Percentiles rank a stretch among this genome's conserved stretches.
Conservation (phyloP, 1,284 basidiomycete species). For the Ustilago vetiveriae region DNA sequence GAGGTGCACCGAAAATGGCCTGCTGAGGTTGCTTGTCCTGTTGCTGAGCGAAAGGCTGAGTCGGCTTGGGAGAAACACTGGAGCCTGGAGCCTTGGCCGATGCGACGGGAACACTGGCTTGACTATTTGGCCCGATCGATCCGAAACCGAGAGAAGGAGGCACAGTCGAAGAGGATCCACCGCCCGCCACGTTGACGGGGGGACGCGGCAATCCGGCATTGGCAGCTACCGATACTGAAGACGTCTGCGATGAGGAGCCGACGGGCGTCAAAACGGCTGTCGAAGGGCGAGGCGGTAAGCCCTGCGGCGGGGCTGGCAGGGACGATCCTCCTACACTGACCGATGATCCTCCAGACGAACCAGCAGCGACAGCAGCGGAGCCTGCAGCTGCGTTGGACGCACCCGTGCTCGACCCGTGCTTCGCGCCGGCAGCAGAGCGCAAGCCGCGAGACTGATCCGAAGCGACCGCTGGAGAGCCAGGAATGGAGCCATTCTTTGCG, state of each 20-base stretch:
- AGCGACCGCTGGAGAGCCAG: slow-evolving; percentile 24
- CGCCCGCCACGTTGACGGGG: slow-evolving; percentile 28
- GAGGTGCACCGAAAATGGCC: slow-evolving; percentile 6
- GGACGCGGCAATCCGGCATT: slow-evolving; percentile 50
- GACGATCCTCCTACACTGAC: slow-evolving; percentile 18
- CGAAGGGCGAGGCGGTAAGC: slow-evolving; percentile 54
- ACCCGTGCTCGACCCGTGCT: slow-evolving; percentile 4
- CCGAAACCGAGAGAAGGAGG: slow-evolving; percentile 40
- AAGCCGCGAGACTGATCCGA: too few species aligned
- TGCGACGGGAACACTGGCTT: slow-evolving; percentile 11
- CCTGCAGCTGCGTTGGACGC: slow-evolving; percentile 4
- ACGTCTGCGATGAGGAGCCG: slow-evolving; percentile 29
- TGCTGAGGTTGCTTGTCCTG: slow-evolving; percentile 31
- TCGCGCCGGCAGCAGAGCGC: slow-evolving; percentile 15
- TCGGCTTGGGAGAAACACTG: slow-evolving; percentile 32
- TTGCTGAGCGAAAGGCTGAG: slow-evolving; percentile 18
- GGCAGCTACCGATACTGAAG: slow-evolving; percentile 41
- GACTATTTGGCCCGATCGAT: slow-evolving; percentile 30
- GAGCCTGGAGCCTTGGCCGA: slow-evolving; percentile 25
- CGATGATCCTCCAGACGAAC: slow-evolving; percentile 8
- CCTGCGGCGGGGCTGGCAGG: slow-evolving; percentile 56
- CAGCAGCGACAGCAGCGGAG: slow-evolving; percentile 4
- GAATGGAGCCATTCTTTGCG: slow-evolving; percentile 30
- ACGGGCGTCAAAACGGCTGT: slow-evolving; percentile 43
- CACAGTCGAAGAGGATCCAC: slow-evolving; percentile 7